These are phyloP conservation scores for Manihot esculenta DNA, from an alignment of 441 rosid species.

Conservation along the genomic window DNA sequence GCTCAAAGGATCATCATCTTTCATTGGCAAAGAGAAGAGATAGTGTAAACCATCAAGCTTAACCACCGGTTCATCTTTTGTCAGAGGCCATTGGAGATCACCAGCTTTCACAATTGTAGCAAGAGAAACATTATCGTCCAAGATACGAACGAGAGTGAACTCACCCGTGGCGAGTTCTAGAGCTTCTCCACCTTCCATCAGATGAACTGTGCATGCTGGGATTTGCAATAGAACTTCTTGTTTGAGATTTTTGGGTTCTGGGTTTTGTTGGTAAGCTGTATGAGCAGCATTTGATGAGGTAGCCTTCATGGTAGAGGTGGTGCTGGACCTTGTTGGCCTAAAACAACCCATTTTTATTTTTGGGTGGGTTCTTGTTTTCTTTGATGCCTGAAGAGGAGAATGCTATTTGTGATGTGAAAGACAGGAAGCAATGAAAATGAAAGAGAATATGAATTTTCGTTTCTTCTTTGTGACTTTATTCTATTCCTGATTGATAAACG, in stretches of 20 bases:
- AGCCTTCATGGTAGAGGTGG: constrained; percentile 20
- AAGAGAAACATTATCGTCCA: constrained; percentile 24
- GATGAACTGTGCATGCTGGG: constrained; percentile 64
- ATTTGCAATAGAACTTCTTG: constrained; percentile 28
- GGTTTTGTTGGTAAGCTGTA: constrained; percentile 3
- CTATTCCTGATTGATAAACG: constrained; percentile 28
- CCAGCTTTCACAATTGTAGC: constrained; percentile 73
- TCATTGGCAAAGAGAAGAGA: constrained; percentile 51
- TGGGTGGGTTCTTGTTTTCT: not conserved
- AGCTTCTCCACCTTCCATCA: constrained; percentile 60
- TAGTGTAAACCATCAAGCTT: constrained; percentile 69
- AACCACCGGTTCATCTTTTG: constrained; percentile 88
- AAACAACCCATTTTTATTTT: constrained; percentile 35
- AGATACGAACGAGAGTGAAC: constrained; percentile 19
- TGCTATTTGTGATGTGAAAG: not conserved
- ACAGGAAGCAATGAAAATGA: not conserved
- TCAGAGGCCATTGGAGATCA: constrained; percentile 76
- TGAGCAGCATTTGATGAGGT: constrained; percentile 12
- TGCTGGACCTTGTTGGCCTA: constrained; percentile 24
- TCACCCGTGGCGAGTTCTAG: constrained; percentile 25
- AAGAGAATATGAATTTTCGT: too few species aligned
- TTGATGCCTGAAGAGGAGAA: not conserved
- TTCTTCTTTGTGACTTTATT: constrained; percentile 38
- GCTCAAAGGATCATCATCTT: constrained; percentile 36
- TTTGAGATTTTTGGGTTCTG: constrained; percentile 21